Evolutionary conservation across 306 rosid genomes (phyloP).

Genomic region (Adenanthera pavonina): DNA sequence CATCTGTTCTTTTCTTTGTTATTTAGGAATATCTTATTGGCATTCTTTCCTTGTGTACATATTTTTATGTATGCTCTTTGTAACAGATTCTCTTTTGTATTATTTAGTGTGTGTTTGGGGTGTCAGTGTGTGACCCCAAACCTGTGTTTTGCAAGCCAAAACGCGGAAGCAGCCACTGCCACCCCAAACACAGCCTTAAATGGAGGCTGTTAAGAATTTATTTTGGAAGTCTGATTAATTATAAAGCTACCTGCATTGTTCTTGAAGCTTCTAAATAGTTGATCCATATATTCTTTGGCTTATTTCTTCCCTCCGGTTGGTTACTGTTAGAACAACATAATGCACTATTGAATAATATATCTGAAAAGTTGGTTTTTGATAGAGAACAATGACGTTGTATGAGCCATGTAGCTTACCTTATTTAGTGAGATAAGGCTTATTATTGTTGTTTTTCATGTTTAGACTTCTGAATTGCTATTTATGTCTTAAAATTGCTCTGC

Average conservation of each 20-base stretch:
- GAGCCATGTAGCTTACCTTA: no score
- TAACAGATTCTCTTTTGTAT: not conserved
- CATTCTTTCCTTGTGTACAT: not conserved
- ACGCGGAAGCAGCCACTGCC: no score
- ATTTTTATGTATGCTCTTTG: not conserved
- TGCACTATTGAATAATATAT: slow-evolving; percentile 3
- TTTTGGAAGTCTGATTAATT: slow-evolving; percentile 11
- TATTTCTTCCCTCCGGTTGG: not conserved
- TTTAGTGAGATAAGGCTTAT: no score
- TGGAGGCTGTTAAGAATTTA: not conserved
- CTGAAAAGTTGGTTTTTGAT: no score
- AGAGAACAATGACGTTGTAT: no score
- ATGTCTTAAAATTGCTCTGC: not conserved
- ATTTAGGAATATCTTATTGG: not conserved
- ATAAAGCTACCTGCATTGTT: slow-evolving; percentile 6
- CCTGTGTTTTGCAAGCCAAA: no score
- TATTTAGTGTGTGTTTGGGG: no score
- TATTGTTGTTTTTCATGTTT: no score
- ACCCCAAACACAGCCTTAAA: no score
- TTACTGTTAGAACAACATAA: not conserved
- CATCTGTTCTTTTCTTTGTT: slow-evolving; percentile 8
- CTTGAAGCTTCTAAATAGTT: not conserved
- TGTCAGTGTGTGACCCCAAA: no score
- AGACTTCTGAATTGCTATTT: slow-evolving; percentile 8
- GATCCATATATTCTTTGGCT: not conserved